Evolutionary conservation across 192 early-diverging fungal genomes (phyloP).

Genomic region (Paraglomus brasilianum): DNA sequence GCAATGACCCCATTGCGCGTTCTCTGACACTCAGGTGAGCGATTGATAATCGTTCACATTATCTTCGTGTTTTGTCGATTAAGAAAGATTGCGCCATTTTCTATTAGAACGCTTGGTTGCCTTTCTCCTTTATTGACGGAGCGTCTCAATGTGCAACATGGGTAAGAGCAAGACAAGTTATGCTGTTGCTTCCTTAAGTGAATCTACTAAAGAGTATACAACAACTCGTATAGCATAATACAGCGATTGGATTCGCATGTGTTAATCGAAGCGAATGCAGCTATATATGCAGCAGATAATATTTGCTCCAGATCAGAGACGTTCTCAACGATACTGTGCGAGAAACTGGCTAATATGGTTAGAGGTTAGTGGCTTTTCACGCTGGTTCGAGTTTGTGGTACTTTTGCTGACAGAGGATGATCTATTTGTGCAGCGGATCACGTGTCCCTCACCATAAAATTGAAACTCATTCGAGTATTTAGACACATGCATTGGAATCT

Average conservation of each 20-base stretch:
- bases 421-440: neutral
- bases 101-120: constrained; percentile 16
- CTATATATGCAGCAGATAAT: constrained; percentile 27
- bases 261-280: constrained; percentile 20
- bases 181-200: neutral
- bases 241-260: constrained; percentile 21
- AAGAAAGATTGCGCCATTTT: neutral
- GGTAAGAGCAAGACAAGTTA: neutral
- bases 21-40: constrained; percentile 3
- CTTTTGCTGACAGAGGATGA: neutral
- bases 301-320: constrained; percentile 14
- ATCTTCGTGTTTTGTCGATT: neutral
- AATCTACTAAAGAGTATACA: neutral
- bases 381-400: neutral
- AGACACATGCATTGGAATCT: constrained; percentile 26
- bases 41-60: neutral
- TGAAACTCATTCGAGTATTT: constrained; percentile 20
- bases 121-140: constrained; percentile 25
- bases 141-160: constrained; percentile 12
- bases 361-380: no score
- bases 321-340: constrained; percentile 8
- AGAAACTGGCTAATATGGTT: constrained; percentile 1
- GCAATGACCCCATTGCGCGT: constrained; percentile 21
- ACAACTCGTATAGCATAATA: constrained; percentile 3
- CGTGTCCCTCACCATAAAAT: neutral